Conservation (phyloP, 306 rosid genomes). For the Vicia villosa region DNA sequence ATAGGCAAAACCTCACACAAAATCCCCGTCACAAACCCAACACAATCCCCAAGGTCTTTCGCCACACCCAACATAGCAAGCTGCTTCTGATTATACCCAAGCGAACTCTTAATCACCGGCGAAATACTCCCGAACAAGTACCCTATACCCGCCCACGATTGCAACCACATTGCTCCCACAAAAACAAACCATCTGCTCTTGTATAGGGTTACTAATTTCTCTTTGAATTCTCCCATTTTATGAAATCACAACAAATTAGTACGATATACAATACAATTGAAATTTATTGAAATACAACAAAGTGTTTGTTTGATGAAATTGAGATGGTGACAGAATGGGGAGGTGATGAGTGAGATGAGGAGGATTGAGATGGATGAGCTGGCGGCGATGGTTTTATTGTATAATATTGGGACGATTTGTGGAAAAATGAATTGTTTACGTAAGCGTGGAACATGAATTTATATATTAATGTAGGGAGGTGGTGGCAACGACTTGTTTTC, state of each 20-base stretch:
- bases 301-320: too few relatives aligned
- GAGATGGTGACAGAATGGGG: too few relatives aligned
- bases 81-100: conserved; percentile 75
- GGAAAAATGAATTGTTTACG: too few relatives aligned
- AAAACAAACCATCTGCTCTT: conserved; percentile 87
- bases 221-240: conserved; percentile 46
- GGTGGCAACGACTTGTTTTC: too few relatives aligned
- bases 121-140: conserved; percentile 89
- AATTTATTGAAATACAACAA: too few relatives aligned
- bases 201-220: conserved; percentile 48
- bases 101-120: conserved; percentile 69
- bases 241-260: neutral
- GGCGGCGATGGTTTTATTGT: too few relatives aligned
- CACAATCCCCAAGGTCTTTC: conserved; percentile 84
- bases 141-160: conserved; percentile 90
- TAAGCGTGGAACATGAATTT: too few relatives aligned
- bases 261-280: too few relatives aligned
- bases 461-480: too few relatives aligned
- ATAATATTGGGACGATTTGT: too few relatives aligned
- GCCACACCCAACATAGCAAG: conserved; percentile 77
- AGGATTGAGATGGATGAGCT: too few relatives aligned
- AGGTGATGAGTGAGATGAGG: too few relatives aligned
- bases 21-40: conserved; percentile 76
- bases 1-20: conserved; percentile 75
- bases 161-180: conserved; percentile 95